Evolutionary conservation across 2,329 filamentous ascomycete species (phyloP).

Genomic region (Gnomoniopsis smithogilvyi): DNA sequence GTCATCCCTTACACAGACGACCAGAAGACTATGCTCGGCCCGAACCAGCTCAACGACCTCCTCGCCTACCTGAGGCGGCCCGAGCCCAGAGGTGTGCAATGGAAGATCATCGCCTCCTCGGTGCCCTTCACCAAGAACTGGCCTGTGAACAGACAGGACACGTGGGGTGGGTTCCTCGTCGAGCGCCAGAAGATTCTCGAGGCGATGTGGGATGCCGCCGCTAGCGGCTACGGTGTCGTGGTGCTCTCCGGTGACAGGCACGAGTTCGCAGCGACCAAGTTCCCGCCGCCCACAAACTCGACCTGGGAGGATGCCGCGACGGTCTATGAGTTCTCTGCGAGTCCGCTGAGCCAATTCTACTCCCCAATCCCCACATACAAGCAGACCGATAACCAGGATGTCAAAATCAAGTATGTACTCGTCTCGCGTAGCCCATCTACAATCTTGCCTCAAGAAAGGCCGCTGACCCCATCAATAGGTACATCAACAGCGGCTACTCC

Average conservation of each 20-base stretch:
- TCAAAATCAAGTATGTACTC: slow-evolving; percentile 71
- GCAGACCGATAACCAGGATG: slow-evolving; percentile 77
- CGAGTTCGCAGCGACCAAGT: slow-evolving; percentile 88
- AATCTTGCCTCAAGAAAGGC: background rate
- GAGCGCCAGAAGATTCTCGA: slow-evolving; percentile 80
- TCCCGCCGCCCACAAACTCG: slow-evolving; percentile 59
- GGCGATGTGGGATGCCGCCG: slow-evolving; percentile 87
- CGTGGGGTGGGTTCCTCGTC: slow-evolving; percentile 86
- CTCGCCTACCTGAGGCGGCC: slow-evolving; percentile 71
- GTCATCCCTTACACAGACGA: slow-evolving; percentile 54
- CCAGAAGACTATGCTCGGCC: slow-evolving; percentile 84
- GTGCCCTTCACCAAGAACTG: slow-evolving; percentile 98
- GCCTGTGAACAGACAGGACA: slow-evolving; percentile 83
- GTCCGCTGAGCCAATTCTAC: slow-evolving; percentile 91
- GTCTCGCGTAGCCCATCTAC: background rate
- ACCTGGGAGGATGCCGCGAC: slow-evolving; percentile 61
- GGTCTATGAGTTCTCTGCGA: slow-evolving; percentile 89
- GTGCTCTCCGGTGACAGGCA: slow-evolving; percentile 91
- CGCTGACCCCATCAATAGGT: slow-evolving; percentile 40
- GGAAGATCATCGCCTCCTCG: slow-evolving; percentile 89
- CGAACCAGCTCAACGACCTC: slow-evolving; percentile 74
- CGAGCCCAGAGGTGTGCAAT: slow-evolving; percentile 74
- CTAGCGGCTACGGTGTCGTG: slow-evolving; percentile 72
- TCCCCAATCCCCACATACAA: slow-evolving; percentile 79
- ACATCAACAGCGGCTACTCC: slow-evolving; percentile 79